A percentile compares a stretch with the other conserved stretches of the same genome.
Evolutionary conservation across 2,329 filamentous ascomycete genomes (phyloP).

Genomic region (Pezicula neosporulosa): DNA sequence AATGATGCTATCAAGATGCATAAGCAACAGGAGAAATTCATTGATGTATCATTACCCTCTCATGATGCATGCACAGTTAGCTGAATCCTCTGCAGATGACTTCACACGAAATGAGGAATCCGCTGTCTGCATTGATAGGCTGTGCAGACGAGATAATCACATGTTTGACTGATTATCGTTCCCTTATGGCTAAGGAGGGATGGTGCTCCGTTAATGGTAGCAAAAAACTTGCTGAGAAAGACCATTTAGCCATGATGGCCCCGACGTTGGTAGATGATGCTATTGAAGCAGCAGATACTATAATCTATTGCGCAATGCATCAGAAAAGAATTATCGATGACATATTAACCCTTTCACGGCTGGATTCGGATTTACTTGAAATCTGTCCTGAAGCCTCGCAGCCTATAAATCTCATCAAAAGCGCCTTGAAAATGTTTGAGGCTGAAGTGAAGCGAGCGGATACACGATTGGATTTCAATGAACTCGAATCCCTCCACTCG

Average conservation of each 20-base stretch:
- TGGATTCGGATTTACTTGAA: conserved; percentile 70
- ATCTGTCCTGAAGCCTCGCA: conserved; percentile 68
- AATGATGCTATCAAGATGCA: conserved; percentile 53
- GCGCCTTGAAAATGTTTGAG: conserved; percentile 74
- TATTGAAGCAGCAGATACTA: conserved; percentile 75
- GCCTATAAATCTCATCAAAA: conserved; percentile 61
- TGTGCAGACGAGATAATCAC: conserved; percentile 55
- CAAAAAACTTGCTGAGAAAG: conserved; percentile 28
- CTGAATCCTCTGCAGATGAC: conserved; percentile 2
- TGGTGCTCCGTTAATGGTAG: neutral
- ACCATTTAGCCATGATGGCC: conserved; percentile 30
- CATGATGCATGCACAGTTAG: neutral
- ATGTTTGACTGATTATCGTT: conserved; percentile 7
- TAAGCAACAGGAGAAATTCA: conserved; percentile 74
- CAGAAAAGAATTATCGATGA: conserved; percentile 75
- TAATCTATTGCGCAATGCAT: conserved; percentile 72
- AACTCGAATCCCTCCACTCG: conserved; percentile 57
- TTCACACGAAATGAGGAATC: conserved; percentile 68
- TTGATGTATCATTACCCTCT: conserved; percentile 61
- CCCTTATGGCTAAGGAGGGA: neutral
- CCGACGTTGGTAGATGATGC: conserved; percentile 51
- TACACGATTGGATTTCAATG: conserved; percentile 61
- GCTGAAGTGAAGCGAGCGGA: conserved; percentile 67
- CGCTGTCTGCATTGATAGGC: conserved; percentile 69
- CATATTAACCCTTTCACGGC: conserved; percentile 68